Conservation (phyloP, 345 rosid species). For the Syzygium aqueum region DNA sequence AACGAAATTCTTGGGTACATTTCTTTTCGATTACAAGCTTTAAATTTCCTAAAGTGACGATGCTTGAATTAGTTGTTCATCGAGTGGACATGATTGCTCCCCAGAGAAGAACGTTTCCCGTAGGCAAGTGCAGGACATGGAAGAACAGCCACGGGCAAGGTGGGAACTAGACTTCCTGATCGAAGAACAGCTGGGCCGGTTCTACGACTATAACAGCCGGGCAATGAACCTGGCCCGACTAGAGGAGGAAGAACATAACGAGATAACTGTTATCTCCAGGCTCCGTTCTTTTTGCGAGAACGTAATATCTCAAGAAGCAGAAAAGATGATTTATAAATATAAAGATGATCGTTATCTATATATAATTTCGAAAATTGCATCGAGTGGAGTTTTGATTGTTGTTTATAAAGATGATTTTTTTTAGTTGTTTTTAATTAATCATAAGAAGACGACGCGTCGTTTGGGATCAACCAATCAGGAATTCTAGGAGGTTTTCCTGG, state of each 20-base stretch:
- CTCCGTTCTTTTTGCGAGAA: too few species aligned
- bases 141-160: constrained; percentile 53
- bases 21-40: not conserved
- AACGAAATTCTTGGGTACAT: not conserved
- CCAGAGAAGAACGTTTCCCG: constrained; percentile 14
- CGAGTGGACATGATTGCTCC: not conserved
- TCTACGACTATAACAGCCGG: constrained; percentile 37
- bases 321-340: too few species aligned
- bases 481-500: not conserved
- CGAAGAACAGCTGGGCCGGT: constrained; percentile 55
- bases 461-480: too few species aligned
- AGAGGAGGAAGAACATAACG: too few species aligned
- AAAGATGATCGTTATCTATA: too few species aligned
- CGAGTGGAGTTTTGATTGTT: not conserved
- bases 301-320: too few species aligned
- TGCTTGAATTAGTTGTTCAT: not conserved
- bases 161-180: constrained; percentile 61
- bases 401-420: too few species aligned
- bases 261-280: too few species aligned
- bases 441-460: too few species aligned
- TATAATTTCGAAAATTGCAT: too few species aligned
- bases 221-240: constrained; percentile 34
- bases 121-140: constrained; percentile 66
- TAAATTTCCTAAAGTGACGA: not conserved
- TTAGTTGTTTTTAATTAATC: too few species aligned